A percentile compares a stretch with the other conserved stretches of the same genome.
Evolutionary conservation across 352 stramenopile genomes (phyloP).

Genomic region (Thalassiosira exigua): DNA sequence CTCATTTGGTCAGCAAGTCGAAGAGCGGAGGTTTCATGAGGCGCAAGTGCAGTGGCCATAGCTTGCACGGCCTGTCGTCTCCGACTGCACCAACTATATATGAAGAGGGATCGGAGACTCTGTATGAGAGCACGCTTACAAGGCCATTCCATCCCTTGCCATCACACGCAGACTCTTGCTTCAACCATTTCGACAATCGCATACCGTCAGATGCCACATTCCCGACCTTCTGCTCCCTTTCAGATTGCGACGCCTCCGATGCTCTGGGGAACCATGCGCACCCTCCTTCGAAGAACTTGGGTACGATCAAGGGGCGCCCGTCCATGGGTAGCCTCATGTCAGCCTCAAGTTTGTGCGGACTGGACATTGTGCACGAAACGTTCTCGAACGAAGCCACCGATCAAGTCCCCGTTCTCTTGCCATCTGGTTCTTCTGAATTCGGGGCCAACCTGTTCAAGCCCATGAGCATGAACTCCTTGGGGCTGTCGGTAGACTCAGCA

Average conservation of each 20-base stretch:
- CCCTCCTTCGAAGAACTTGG: slow-evolving; percentile 5
- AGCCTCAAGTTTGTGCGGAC: slow-evolving; percentile 41
- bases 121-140: background rate
- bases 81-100: slow-evolving; percentile 18
- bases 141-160: background rate
- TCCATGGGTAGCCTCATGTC: slow-evolving; percentile 27
- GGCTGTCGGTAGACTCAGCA: slow-evolving; percentile 43
- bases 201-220: slow-evolving; percentile 27
- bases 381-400: background rate
- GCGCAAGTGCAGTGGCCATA: slow-evolving; percentile 3
- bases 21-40: slow-evolving; percentile 2
- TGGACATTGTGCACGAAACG: slow-evolving; percentile 47
- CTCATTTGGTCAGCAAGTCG: background rate
- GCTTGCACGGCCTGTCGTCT: slow-evolving; percentile 14
- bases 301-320: slow-evolving; percentile 1
- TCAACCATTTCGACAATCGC: background rate
- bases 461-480: slow-evolving; percentile 40
- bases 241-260: slow-evolving; percentile 26
- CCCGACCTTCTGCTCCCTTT: slow-evolving; percentile 25
- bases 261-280: slow-evolving; percentile 16
- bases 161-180: background rate
- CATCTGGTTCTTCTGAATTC: slow-evolving; percentile 4
- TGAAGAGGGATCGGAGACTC: slow-evolving; percentile 8
- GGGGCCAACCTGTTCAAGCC: background rate
- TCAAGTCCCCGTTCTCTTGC: slow-evolving; percentile 11